Percentiles rank a stretch among this genome's conserved stretches.
Evolutionary conservation across 2,329 filamentous ascomycete species (phyloP).

Genomic region (Trichoderma sp.): DNA sequence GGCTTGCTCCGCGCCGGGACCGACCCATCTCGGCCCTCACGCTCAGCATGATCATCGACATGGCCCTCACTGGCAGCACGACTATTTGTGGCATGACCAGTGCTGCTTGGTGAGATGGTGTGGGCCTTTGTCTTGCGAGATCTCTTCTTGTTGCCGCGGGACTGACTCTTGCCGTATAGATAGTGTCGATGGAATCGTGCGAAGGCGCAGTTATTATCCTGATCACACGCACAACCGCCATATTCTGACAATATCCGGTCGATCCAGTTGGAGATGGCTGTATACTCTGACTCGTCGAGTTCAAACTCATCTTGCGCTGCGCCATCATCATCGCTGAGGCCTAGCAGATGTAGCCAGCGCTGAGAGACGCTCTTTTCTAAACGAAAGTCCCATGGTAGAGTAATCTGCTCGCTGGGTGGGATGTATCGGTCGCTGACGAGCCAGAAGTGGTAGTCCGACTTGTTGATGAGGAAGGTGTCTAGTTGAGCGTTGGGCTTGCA

Average conservation of each 20-base stretch:
- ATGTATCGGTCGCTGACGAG: slow-evolving; percentile 81
- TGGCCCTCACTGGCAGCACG: slow-evolving; percentile 63
- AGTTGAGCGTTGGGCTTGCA: slow-evolving; percentile 87
- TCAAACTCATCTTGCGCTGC: slow-evolving; percentile 50
- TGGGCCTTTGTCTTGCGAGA: slow-evolving; percentile 54
- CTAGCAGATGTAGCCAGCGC: slow-evolving; percentile 58
- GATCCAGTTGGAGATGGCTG: slow-evolving; percentile 62
- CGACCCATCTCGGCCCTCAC: slow-evolving; percentile 47
- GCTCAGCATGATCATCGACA: slow-evolving; percentile 53
- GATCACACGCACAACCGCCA: slow-evolving; percentile 73
- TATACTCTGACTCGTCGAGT: slow-evolving; percentile 60
- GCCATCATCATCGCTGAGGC: slow-evolving; percentile 59
- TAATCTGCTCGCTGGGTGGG: slow-evolving; percentile 60
- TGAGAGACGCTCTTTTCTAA: slow-evolving; percentile 54
- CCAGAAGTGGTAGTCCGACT: slow-evolving; percentile 86
- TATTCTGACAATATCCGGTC: slow-evolving; percentile 71
- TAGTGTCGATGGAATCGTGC: slow-evolving; percentile 61
- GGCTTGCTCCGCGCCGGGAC: slow-evolving; percentile 61
- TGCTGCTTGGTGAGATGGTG: slow-evolving; percentile 60
- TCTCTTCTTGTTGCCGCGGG: slow-evolving; percentile 49
- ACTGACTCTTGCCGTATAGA: slow-evolving; percentile 44
- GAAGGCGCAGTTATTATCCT: slow-evolving; percentile 62
- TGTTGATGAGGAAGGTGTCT: slow-evolving; percentile 78
- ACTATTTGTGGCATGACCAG: slow-evolving; percentile 61
- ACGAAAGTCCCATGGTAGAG: slow-evolving; percentile 65